Evolutionary conservation across 2,329 filamentous ascomycete genomes (phyloP), one percentile per base, ranked within the genome.

Genomic region (Cladosporium oxysporum): DNA sequence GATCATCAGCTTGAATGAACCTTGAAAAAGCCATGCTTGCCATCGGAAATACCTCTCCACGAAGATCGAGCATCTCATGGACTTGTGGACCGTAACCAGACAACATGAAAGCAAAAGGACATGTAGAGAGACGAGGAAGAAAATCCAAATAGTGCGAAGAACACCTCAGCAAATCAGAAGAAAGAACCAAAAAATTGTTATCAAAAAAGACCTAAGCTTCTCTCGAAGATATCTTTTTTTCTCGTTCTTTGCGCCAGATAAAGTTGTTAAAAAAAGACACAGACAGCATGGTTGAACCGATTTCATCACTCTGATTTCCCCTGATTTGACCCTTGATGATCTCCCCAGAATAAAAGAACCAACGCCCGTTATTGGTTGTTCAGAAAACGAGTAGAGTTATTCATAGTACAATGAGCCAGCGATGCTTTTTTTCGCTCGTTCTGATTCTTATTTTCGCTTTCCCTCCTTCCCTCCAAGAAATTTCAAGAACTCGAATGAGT

Each of bases 371-470:
- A 47, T 59, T 58, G 55, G 33, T 58, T 23, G n/a, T 12, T 37
- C 23, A 44, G 26, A 59, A 16, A 59, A 59, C 57, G 57, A 59
- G 57, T 59, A 59, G 57, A 59, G 57, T 59, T 59, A 47, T 59
- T 59, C 57, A 59, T 59, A 59, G 57, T 59, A 59, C 57, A 59
- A 44, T 59, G 57, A 59, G 57, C 57, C 33, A 29, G 35, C 57
- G 33, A 59, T 44, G 37, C 57, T 59, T 41, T 31, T 47, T 47
- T 41, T 41, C 57, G 41, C 57, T 59, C 28, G 33, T 18, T 59
- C 57, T 59, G 33, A 18, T 18, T 44, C 28, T 47, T 47, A 47
- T 59, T 37, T 47, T 58, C 18, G 10, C 33, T 8, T 47, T 47
- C 33, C 14, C 16, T 16, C 11, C 37, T 12, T 59, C n/a, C 33